phyloP scores from a whole-genome alignment of 805 yeast genomes.

The Zygosaccharomyces gambellarensis region DNA sequence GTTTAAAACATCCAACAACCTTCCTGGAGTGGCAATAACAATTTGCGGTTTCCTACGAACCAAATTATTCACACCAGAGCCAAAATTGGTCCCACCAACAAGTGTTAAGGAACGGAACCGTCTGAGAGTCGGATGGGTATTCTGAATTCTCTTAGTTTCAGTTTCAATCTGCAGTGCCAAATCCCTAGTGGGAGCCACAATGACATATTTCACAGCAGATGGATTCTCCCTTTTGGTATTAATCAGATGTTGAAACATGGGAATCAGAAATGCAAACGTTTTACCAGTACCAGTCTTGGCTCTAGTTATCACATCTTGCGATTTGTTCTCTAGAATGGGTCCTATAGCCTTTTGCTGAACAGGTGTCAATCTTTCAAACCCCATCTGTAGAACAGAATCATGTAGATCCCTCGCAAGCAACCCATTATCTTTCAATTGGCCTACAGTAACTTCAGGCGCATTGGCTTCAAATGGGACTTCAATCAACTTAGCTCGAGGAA shows the following conservation, averaged over 20 bases:
- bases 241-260: slow-evolving; percentile 57
- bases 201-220: slow-evolving; percentile 51
- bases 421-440: slow-evolving; percentile 28
- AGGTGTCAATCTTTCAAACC: slow-evolving; percentile 54
- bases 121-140: slow-evolving; percentile 24
- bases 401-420: slow-evolving; percentile 29
- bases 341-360: slow-evolving; percentile 63
- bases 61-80: slow-evolving; percentile 36
- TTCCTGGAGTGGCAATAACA: slow-evolving; percentile 86
- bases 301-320: slow-evolving; percentile 59
- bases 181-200: slow-evolving; percentile 88
- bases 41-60: slow-evolving; percentile 44
- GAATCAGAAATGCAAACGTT: slow-evolving; percentile 83
- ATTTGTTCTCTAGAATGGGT: slow-evolving; percentile 48
- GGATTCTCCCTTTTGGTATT: slow-evolving; percentile 29
- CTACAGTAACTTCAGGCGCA: slow-evolving; percentile 25
- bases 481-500: slow-evolving; percentile 11
- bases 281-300: slow-evolving; percentile 97
- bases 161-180: slow-evolving; percentile 75
- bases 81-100: slow-evolving; percentile 62
- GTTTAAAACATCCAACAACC: slow-evolving; percentile 60
- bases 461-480: slow-evolving; percentile 19
- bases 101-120: slow-evolving; percentile 45
- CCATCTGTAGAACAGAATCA: slow-evolving; percentile 39
- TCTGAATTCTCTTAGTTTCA: slow-evolving; percentile 50